Evolutionary conservation across 192 early-diverging fungal species (phyloP).

Genomic region (Entomortierella parvispora): DNA sequence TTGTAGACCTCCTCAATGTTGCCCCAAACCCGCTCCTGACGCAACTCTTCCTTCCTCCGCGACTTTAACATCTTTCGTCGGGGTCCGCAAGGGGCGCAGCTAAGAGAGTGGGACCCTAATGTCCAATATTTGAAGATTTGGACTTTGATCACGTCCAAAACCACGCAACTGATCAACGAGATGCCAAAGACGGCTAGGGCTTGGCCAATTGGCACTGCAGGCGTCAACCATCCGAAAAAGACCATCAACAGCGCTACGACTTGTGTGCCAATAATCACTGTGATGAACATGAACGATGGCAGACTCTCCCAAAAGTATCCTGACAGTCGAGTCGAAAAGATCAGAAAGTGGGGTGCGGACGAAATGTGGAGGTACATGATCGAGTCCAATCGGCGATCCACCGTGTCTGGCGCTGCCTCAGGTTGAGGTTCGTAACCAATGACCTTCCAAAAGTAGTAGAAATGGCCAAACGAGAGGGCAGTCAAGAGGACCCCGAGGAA

Average conservation of each 20-base stretch:
- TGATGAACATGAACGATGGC: constrained; percentile 80
- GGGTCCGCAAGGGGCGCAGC: no score
- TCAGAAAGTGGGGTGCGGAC: constrained; percentile 93
- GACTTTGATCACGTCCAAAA: constrained; percentile 93
- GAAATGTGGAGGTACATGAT: constrained; percentile 97
- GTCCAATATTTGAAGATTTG: constrained; percentile 84
- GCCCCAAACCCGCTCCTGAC: no score
- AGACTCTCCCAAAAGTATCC: constrained; percentile 89
- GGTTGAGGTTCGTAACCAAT: constrained; percentile 46
- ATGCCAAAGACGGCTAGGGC: constrained; percentile 75
- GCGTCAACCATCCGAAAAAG: constrained; percentile 72
- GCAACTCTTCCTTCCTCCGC: no score
- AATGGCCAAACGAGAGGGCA: constrained; percentile 82
- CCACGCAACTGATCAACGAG: constrained; percentile 81
- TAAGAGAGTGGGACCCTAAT: constrained; percentile 64
- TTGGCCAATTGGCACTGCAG: constrained; percentile 76
- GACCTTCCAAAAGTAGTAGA: constrained; percentile 79
- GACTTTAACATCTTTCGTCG: no score
- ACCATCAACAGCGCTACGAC: constrained; percentile 88
- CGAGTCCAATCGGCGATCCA: constrained; percentile 69
- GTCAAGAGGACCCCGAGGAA: constrained; percentile 81
- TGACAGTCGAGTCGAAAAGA: constrained; percentile 90
- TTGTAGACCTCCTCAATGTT: no score
- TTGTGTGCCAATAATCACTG: constrained; percentile 89
- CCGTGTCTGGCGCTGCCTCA: constrained; percentile 35